Evolutionary conservation across 2,329 filamentous ascomycete species (phyloP).

Genomic region (Elsinoe batatas): DNA sequence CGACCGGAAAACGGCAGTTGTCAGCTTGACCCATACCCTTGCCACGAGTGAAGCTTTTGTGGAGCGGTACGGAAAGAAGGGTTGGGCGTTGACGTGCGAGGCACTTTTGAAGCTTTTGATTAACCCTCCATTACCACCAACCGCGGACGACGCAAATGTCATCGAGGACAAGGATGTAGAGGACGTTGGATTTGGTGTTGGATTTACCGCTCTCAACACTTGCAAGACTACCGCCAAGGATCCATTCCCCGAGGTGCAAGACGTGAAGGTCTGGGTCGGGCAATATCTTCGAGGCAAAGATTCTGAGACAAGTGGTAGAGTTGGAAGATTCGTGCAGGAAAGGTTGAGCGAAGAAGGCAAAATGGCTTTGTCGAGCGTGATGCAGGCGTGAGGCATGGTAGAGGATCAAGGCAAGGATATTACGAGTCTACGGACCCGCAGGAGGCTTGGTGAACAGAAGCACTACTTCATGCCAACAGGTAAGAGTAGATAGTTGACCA

Average conservation of each 20-base stretch:
- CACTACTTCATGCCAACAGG: background rate
- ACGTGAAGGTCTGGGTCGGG: constrained; percentile 76
- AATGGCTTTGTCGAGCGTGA: constrained; percentile 30
- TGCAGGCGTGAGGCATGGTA: constrained; percentile 20
- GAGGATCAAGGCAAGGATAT: background rate
- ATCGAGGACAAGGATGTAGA: constrained; percentile 86
- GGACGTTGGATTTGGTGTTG: constrained; percentile 87
- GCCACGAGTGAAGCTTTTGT: constrained; percentile 79
- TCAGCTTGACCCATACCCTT: constrained; percentile 87
- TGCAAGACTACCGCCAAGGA: constrained; percentile 67
- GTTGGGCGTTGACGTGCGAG: constrained; percentile 85
- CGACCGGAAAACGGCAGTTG: constrained; percentile 86
- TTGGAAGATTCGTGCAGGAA: constrained; percentile 62
- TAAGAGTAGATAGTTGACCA: constrained; percentile 1
- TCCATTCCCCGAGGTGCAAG: constrained; percentile 74
- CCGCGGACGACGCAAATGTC: constrained; percentile 59
- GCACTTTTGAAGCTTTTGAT: constrained; percentile 81
- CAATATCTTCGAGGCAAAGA: constrained; percentile 70
- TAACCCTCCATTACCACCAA: constrained; percentile 65
- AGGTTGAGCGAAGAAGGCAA: constrained; percentile 45
- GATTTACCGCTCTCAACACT: constrained; percentile 87
- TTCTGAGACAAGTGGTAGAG: constrained; percentile 57
- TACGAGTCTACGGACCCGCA: too few species aligned
- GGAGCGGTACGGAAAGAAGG: constrained; percentile 59
- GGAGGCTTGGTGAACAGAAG: too few species aligned